phyloP scores from a whole-genome alignment of 1,284 basidiomycete genomes.

The Heterobasidion occidentale region DNA sequence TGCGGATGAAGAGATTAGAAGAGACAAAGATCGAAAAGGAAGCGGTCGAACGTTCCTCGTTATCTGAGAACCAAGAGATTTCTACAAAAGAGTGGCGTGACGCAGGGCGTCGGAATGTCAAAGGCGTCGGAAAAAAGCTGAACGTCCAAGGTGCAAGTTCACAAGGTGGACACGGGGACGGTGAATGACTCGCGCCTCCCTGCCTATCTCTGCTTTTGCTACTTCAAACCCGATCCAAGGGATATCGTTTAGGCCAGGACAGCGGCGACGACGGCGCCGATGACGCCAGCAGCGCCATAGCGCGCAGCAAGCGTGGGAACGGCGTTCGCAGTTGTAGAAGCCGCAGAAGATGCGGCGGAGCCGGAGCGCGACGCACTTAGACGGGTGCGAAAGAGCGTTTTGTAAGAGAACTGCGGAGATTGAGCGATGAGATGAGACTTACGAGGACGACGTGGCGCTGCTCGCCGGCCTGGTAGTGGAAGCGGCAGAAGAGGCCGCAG shows the following conservation, averaged over 20 bases:
- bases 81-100: not conserved
- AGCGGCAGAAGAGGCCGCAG: conserved; percentile 15
- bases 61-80: not conserved
- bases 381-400: not conserved
- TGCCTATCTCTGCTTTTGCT: not conserved
- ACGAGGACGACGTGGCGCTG: not conserved
- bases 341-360: not conserved
- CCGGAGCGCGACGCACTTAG: not conserved
- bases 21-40: not conserved
- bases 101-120: not conserved
- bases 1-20: too few relatives aligned
- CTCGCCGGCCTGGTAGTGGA: conserved; percentile 20
- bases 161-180: not conserved
- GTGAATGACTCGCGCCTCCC: not conserved
- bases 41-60: too few relatives aligned
- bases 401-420: not conserved
- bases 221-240: not conserved
- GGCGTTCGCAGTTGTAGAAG: conserved; percentile 3
- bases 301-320: conserved; percentile 18
- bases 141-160: conserved; percentile 6
- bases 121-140: not conserved
- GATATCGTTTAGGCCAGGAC: conserved; percentile 20
- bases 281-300: conserved; percentile 33
- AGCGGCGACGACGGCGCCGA: conserved; percentile 40
- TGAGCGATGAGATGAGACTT: not conserved